Evolutionary conservation across 495 filamentous ascomycete species (phyloP).

Genomic region (Penicillium waksmanii): DNA sequence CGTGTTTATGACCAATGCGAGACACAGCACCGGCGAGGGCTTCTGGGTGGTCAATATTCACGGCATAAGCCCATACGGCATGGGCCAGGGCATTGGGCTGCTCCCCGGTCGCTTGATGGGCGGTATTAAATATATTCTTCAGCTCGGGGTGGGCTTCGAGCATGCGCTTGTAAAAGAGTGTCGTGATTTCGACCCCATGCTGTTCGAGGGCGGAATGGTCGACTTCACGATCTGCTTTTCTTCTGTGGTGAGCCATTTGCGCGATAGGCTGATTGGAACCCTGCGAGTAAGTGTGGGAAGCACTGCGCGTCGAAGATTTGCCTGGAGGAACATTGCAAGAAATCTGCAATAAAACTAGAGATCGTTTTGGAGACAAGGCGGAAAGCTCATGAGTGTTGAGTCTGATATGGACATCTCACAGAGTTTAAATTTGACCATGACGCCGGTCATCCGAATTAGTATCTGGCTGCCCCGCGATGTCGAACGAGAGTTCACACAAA

Average conservation of each 20-base stretch:
- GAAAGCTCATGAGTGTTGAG: no score
- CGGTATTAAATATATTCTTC: slow-evolving; percentile 63
- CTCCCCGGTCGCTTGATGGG: slow-evolving; percentile 61
- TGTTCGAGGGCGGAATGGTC: slow-evolving; percentile 54
- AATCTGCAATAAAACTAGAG: background rate
- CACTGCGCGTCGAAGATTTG: slow-evolving; percentile 3
- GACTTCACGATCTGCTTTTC: slow-evolving; percentile 31
- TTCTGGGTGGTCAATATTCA: slow-evolving; percentile 64
- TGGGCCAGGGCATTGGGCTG: slow-evolving; percentile 65
- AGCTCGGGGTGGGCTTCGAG: slow-evolving; percentile 57
- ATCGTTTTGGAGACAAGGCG: background rate
- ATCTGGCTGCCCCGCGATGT: no score
- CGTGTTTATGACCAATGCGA: slow-evolving; percentile 70
- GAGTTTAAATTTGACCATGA: no score
- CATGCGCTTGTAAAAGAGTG: slow-evolving; percentile 63
- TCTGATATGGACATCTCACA: no score
- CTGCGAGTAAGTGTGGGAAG: background rate
- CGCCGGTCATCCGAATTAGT: no score
- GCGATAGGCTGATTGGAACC: background rate
- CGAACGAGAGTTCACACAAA: no score
- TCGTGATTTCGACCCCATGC: slow-evolving; percentile 63
- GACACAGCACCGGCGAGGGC: slow-evolving; percentile 60
- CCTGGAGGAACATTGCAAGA: background rate
- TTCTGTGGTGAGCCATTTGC: slow-evolving; percentile 17
- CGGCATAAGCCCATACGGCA: slow-evolving; percentile 65